Conservation (phyloP, 179 eudicot species). For the Beta corolliflora region DNA sequence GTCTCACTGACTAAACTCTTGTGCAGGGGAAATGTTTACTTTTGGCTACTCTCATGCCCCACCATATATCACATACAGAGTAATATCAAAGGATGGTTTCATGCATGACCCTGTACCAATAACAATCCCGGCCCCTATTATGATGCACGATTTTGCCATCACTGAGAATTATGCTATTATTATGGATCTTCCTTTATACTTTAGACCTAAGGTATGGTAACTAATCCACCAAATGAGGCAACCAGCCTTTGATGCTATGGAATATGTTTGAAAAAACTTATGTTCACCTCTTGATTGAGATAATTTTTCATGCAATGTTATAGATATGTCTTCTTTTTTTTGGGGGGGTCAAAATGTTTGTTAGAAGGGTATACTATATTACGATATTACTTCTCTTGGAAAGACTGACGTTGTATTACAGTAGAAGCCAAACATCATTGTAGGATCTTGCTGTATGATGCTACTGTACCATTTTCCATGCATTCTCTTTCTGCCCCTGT, state of each 20-base stretch:
- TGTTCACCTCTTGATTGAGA: neutral
- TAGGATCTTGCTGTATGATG: neutral
- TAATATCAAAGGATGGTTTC: conserved; percentile 80
- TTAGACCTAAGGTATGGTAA: conserved; percentile 71
- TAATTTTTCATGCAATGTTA: neutral
- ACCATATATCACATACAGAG: conserved; percentile 85
- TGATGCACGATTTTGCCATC: conserved; percentile 99
- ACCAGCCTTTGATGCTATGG: neutral
- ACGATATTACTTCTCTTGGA: neutral
- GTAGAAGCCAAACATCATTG: neutral
- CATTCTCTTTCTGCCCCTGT: neutral
- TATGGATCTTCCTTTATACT: conserved; percentile 92
- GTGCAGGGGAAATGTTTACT: conserved; percentile 95
- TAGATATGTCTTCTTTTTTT: neutral
- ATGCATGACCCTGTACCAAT: conserved; percentile 98
- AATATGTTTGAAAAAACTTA: neutral
- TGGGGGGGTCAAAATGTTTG: neutral
- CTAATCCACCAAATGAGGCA: neutral
- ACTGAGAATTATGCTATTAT: conserved; percentile 91
- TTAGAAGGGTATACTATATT: neutral
- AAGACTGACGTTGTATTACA: neutral
- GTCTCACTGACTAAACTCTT: conserved; percentile 13
- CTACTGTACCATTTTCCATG: neutral
- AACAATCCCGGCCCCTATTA: conserved; percentile 69
- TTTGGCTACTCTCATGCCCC: conserved; percentile 80